phyloP scores from a whole-genome alignment of 2,329 filamentous ascomycete genomes.

The Fonsecaea erecta region DNA sequence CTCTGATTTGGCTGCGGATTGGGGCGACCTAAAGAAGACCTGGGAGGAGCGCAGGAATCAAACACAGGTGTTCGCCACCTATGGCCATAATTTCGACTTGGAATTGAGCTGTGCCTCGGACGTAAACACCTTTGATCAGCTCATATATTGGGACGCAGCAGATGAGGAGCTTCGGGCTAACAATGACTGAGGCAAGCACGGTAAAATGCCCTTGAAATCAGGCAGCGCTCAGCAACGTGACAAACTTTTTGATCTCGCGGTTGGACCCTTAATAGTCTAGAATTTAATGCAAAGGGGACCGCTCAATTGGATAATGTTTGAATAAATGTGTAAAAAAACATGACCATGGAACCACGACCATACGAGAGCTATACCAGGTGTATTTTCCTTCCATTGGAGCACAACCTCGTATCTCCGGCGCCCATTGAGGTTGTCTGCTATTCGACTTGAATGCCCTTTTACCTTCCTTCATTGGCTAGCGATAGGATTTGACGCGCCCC shows the following conservation, averaged over 20 bases:
- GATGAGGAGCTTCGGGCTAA: slow-evolving; percentile 5
- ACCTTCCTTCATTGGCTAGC: neutral
- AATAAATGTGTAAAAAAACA: neutral
- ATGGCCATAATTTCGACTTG: slow-evolving; percentile 2
- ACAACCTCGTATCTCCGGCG: neutral
- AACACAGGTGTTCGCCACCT: neutral
- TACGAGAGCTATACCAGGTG: neutral
- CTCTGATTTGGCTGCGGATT: neutral
- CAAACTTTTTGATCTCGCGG: neutral
- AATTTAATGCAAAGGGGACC: neutral
- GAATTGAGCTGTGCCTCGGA: slow-evolving; percentile 1
- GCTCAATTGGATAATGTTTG: neutral
- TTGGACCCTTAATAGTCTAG: neutral
- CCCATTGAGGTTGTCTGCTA: neutral
- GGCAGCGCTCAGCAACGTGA: neutral
- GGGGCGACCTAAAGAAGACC: neutral
- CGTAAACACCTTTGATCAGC: slow-evolving; percentile 9
- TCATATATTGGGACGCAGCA: slow-evolving; percentile 10
- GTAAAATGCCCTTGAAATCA: neutral
- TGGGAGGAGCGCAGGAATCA: neutral
- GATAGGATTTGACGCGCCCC: neutral
- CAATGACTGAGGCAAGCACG: neutral
- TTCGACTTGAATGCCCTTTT: neutral
- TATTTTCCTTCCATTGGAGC: neutral
- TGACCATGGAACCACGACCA: neutral